Percentiles rank a stretch among this genome's conserved stretches.
These are phyloP conservation scores for Daldinia eschscholtzii DNA, from an alignment of 2,329 filamentous ascomycete genomes.

Conservation along the genomic window DNA sequence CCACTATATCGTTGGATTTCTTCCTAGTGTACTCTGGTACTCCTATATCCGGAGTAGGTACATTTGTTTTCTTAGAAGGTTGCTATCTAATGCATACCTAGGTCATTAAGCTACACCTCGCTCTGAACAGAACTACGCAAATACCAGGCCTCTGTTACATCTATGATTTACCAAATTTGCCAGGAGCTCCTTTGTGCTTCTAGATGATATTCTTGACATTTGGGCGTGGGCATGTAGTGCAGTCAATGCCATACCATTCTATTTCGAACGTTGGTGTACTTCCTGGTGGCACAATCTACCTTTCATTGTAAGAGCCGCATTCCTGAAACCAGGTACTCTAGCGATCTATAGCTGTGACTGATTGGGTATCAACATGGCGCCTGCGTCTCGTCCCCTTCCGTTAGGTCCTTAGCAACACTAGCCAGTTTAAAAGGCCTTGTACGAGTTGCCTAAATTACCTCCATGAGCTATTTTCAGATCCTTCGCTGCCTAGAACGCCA, in stretches of 20 bases:
- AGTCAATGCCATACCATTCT: background rate
- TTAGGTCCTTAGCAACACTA: background rate
- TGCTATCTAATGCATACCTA: no score
- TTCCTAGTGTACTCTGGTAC: no score
- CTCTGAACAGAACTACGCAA: background rate
- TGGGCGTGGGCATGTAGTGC: background rate
- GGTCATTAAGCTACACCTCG: background rate
- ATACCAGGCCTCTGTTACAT: background rate
- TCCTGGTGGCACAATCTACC: no score
- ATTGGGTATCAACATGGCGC: background rate
- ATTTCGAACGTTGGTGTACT: no score
- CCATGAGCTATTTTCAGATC: background rate
- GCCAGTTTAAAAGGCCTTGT: background rate
- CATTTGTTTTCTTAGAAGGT: no score
- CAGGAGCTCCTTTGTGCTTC: background rate
- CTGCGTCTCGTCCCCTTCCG: background rate
- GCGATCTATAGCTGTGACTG: background rate
- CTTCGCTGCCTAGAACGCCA: background rate
- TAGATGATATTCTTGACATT: background rate
- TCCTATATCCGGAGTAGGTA: no score
- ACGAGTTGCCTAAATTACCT: background rate
- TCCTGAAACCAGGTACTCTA: no score
- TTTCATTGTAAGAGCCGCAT: no score
- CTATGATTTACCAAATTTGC: background rate
- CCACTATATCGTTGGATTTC: no score